A percentile compares a stretch with the other conserved stretches of the same genome.
phyloP scores from a whole-genome alignment of 139 green algal genomes.

The Chlamydomonas applanata region DNA sequence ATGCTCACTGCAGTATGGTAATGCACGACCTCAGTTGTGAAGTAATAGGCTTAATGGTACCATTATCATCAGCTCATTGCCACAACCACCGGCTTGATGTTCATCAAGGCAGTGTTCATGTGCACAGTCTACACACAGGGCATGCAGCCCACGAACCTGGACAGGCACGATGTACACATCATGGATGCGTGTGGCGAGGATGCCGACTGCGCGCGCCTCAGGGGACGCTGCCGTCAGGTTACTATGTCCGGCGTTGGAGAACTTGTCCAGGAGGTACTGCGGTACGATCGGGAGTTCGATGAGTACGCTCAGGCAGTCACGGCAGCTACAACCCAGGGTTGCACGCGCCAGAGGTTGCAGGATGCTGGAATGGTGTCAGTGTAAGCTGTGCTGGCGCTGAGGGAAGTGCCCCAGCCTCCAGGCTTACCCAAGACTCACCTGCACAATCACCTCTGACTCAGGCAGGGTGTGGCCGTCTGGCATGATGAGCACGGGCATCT shows the following conservation, averaged over 20 bases:
- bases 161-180: conserved; percentile 73
- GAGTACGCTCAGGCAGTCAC: neutral
- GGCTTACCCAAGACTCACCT: neutral
- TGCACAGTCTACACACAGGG: too few species aligned
- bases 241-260: conserved; percentile 32
- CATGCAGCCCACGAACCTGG: conserved; percentile 34
- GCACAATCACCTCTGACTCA: conserved; percentile 55
- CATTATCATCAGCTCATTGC: neutral
- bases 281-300: conserved; percentile 59
- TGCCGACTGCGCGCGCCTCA: conserved; percentile 39
- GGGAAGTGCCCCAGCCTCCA: too few species aligned
- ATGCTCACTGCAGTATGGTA: too few species aligned
- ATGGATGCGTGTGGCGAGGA: conserved; percentile 55
- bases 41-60: too few species aligned
- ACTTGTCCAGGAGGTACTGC: conserved; percentile 74
- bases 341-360: neutral
- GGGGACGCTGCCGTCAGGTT: conserved; percentile 53
- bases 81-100: too few species aligned
- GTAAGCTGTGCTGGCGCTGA: too few species aligned
- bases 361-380: neutral
- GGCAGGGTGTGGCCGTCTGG: conserved; percentile 58
- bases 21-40: too few species aligned
- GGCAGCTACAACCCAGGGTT: neutral
- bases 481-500: conserved; percentile 74
- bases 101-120: too few species aligned